Base-by-base conservation (phyloP, 371 early-diverging fungal species). In the Apophysomyces elegans region DNA sequence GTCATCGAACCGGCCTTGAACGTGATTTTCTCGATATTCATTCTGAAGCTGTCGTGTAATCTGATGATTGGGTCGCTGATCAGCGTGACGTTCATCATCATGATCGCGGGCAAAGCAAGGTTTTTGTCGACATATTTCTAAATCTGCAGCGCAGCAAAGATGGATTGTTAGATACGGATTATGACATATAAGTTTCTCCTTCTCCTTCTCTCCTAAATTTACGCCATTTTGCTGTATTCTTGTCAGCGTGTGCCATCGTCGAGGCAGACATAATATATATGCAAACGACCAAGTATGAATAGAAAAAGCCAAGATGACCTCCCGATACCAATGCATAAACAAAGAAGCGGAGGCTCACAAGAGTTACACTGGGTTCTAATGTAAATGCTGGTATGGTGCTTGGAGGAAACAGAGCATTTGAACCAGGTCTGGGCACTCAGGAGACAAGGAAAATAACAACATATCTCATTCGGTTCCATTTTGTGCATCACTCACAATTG, bases 341-440 rank as follows among this genome's bases (percentile, higher is more conserved):
- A 47, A 47, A 47, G 47, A 47, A 47, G 47, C 47, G 47, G 47
- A 47, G 47, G 47, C 16, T 14, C 47, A 47, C 47, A 47, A 47
- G n/a, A 14, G 47, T 47, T 18, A 47, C 47, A 47, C 47, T 47
- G 47, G 47, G 47, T 47, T 47, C 47, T 47, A 16, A 47, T 47
- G 47, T 47, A 47, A 47, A 47, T 47, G 47, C 47, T 47, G 47
- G 47, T 47, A n/a, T 16, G 47, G 16, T 16, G 16, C 16, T 47
- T 41, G 41, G 41, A 41, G 41, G 41, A 41, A 41, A 41, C 8
- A 41, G 47, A 16, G 18, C 7, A 16, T 9, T 47, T 13, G 47
- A 5, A 47, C 16, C 47, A 7, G 16, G 7, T 14, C 16, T n/a
- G 47, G 7, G n/a, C 18, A 14, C 47, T 47, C 47, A 47, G 18